phyloP scores from a whole-genome alignment of 148 eudicot species.

The Cornus kousa region DNA sequence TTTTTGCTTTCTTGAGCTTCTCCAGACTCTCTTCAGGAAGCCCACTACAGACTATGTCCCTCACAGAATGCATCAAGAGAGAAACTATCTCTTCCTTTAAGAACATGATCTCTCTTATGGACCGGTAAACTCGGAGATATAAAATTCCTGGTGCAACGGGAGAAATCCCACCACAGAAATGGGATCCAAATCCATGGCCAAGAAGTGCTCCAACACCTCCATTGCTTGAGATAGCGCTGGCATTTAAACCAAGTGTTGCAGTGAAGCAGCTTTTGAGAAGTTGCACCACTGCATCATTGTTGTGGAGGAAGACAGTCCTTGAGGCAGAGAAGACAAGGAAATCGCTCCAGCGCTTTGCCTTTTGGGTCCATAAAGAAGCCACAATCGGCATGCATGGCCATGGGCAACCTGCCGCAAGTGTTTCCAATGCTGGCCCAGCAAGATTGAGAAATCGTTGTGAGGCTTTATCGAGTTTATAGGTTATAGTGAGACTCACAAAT shows the following conservation, averaged over 20 bases:
- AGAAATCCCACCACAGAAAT: constrained; percentile 48
- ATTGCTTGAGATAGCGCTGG: constrained; percentile 21
- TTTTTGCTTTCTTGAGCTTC: constrained; percentile 32
- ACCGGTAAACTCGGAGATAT: constrained; percentile 53
- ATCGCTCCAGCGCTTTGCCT: constrained; percentile 73
- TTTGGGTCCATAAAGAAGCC: constrained; percentile 73
- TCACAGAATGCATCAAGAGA: constrained; percentile 48
- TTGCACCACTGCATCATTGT: constrained; percentile 60
- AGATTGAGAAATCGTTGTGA: constrained; percentile 51
- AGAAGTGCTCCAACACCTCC: constrained; percentile 60
- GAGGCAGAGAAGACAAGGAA: constrained; percentile 70
- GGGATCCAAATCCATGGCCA: constrained; percentile 68
- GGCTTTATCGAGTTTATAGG: constrained; percentile 54
- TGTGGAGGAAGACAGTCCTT: constrained; percentile 63
- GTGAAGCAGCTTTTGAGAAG: constrained; percentile 64
- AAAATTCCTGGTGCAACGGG: constrained; percentile 79
- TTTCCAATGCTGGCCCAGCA: constrained; percentile 57
- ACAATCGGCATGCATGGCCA: constrained; percentile 88
- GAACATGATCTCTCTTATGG: constrained; percentile 53
- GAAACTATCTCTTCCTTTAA: constrained; percentile 59
- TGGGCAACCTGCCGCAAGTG: constrained; percentile 70
- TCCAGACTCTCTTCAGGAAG: constrained; percentile 31
- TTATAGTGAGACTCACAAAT: constrained; percentile 62
- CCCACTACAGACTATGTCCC: constrained; percentile 32
- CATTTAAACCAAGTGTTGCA: constrained; percentile 43